These are phyloP conservation scores for Pseudopyrenochaeta lycopersici DNA, from an alignment of 2,329 filamentous ascomycete species.

Conservation along the genomic window DNA sequence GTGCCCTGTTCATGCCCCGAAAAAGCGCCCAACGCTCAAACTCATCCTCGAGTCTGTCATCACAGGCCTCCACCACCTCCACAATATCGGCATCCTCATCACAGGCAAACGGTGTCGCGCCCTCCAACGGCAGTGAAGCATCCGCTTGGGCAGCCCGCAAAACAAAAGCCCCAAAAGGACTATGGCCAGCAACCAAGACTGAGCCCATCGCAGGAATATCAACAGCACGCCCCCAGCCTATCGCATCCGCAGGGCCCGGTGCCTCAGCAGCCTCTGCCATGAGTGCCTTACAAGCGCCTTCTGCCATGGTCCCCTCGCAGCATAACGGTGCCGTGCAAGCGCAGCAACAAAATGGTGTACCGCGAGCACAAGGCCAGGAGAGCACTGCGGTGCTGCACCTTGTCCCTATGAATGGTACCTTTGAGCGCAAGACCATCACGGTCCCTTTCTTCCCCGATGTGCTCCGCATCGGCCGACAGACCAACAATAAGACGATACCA, in stretches of 20 bases:
- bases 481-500: conserved; percentile 94
- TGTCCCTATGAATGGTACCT: conserved; percentile 91
- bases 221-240: conserved; percentile 68
- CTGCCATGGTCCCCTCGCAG: conserved; percentile 72
- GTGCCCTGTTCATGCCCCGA: conserved; percentile 85
- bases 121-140: conserved; percentile 39
- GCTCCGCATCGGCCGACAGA: conserved; percentile 92
- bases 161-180: conserved; percentile 60
- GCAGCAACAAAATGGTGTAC: conserved; percentile 67
- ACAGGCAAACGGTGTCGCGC: conserved; percentile 68
- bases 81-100: conserved; percentile 70
- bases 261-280: conserved; percentile 69
- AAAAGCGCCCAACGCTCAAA: conserved; percentile 86
- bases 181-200: conserved; percentile 73
- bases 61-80: conserved; percentile 69
- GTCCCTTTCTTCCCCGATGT: conserved; percentile 96
- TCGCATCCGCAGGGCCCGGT: conserved; percentile 66
- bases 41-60: conserved; percentile 84
- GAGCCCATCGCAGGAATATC: conserved; percentile 71
- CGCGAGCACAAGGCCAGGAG: conserved; percentile 58
- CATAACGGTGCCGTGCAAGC: conserved; percentile 69
- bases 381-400: conserved; percentile 84
- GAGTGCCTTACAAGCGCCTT: conserved; percentile 69
- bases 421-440: conserved; percentile 94
- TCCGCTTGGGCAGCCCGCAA: conserved; percentile 57